Percentiles rank a stretch among this genome's conserved stretches.
Conservation (phyloP, 495 filamentous ascomycete species). For the Terfezia claveryi region DNA sequence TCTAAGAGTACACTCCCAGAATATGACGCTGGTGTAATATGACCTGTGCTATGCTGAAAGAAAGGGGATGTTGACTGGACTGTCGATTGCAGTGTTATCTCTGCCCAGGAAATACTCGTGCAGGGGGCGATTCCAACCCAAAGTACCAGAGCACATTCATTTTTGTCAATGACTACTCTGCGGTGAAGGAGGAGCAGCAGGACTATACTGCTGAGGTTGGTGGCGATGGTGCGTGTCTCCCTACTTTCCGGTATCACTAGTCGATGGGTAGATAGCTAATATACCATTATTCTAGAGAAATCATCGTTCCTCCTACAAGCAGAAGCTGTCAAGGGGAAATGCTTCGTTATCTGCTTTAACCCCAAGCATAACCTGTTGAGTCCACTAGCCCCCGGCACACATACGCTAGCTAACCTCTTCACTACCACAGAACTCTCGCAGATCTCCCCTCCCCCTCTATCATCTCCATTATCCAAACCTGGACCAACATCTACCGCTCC, state of each 20-base stretch:
- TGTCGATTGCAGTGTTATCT: constrained; percentile 50
- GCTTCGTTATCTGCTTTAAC: constrained; percentile 91
- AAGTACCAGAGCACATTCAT: constrained; percentile 71
- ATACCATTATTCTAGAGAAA: constrained; percentile 3
- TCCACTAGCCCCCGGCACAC: not conserved
- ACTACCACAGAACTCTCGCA: constrained; percentile 39
- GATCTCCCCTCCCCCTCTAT: constrained; percentile 52
- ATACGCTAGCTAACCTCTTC: not conserved
- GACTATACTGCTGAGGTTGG: constrained; percentile 35
- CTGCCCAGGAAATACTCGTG: constrained; percentile 87
- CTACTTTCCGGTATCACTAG: too few species aligned
- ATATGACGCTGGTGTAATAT: constrained; percentile 47
- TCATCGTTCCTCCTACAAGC: constrained; percentile 65
- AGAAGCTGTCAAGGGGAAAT: constrained; percentile 77
- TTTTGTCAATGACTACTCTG: constrained; percentile 95
- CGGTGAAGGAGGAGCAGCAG: constrained; percentile 80
- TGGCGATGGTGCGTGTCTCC: constrained; percentile 26
- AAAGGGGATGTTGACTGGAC: not conserved
- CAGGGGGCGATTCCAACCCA: constrained; percentile 72
- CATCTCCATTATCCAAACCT: constrained; percentile 55
- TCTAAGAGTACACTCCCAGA: constrained; percentile 52
- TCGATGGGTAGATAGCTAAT: not conserved
- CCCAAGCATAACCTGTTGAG: constrained; percentile 49
- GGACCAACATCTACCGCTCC: constrained; percentile 68
- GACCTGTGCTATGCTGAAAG: too few species aligned